phyloP scores from a whole-genome alignment of 495 filamentous ascomycete species.

The Tricharina praecox region DNA sequence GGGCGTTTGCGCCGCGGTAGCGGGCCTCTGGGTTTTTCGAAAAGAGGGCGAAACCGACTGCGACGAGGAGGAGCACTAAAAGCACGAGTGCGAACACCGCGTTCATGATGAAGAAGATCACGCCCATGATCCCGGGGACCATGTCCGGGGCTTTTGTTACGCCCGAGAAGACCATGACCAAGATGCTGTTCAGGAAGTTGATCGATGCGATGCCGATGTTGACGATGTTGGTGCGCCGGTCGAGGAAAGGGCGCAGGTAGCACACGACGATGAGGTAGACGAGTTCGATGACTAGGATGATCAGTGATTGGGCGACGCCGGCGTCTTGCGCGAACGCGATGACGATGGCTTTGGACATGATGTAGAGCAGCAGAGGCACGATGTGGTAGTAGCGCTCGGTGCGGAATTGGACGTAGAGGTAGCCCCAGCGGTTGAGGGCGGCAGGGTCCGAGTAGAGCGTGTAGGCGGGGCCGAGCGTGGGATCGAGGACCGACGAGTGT shows the following conservation, averaged over 20 bases:
- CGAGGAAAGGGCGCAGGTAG: constrained; percentile 83
- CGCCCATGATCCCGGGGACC: constrained; percentile 76
- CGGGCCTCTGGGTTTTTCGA: constrained; percentile 90
- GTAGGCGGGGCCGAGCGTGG: constrained; percentile 60
- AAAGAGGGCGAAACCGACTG: constrained; percentile 43
- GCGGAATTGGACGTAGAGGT: constrained; percentile 86
- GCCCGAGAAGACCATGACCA: constrained; percentile 59
- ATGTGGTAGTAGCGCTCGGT: constrained; percentile 90
- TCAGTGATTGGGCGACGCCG: constrained; percentile 60
- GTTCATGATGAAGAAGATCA: constrained; percentile 79
- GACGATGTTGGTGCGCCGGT: constrained; percentile 90
- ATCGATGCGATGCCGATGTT: constrained; percentile 74
- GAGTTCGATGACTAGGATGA: constrained; percentile 66
- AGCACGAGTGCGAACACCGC: constrained; percentile 67
- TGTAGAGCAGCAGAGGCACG: constrained; percentile 60
- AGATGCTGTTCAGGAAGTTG: constrained; percentile 76
- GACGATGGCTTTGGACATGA: constrained; percentile 71
- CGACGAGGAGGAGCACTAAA: constrained; percentile 64
- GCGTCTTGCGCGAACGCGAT: constrained; percentile 57
- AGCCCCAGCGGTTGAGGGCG: constrained; percentile 72
- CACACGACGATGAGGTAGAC: constrained; percentile 56
- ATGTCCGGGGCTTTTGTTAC: constrained; percentile 39
- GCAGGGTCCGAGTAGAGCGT: constrained; percentile 78
- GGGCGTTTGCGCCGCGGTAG: constrained; percentile 35
- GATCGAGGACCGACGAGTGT: constrained; percentile 70